These are phyloP conservation scores for Pythium brachiatum DNA, from an alignment of 352 stramenopile species.

Conservation along the genomic window DNA sequence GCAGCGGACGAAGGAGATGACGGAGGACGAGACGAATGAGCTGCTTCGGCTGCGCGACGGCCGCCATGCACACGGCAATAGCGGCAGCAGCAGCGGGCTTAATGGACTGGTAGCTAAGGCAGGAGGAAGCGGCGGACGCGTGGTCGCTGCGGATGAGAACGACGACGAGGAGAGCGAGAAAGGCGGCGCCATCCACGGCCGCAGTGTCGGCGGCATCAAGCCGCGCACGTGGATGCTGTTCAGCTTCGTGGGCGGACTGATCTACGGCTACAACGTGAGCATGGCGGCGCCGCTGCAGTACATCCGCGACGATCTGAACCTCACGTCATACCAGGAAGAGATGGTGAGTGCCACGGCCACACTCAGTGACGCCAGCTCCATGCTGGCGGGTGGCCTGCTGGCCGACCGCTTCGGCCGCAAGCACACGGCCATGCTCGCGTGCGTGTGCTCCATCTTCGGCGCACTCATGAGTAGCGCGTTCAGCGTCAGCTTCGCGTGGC, in stretches of 20 bases:
- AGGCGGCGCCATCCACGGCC: not conserved
- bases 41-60: conserved; percentile 51
- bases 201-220: conserved; percentile 31
- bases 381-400: conserved; percentile 70
- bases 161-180: conserved; percentile 4
- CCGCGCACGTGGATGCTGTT: conserved; percentile 75
- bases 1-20: conserved; percentile 8
- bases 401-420: conserved; percentile 76
- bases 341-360: conserved; percentile 77
- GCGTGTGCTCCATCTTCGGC: conserved; percentile 64
- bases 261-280: conserved; percentile 88
- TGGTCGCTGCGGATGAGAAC: conserved; percentile 9
- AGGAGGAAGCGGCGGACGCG: not conserved
- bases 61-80: conserved; percentile 1
- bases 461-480: conserved; percentile 52
- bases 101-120: not conserved
- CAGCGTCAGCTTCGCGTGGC: conserved; percentile 53
- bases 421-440: conserved; percentile 68
- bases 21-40: conserved; percentile 56
- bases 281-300: conserved; percentile 80
- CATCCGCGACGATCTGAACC: conserved; percentile 64
- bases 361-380: conserved; percentile 75
- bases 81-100: not conserved
- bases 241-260: conserved; percentile 77
- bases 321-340: conserved; percentile 69